Evolutionary conservation across 2,329 filamentous ascomycete genomes (phyloP), one percentile per base, ranked within the genome.

Genomic region (Purpureocillium takamizusanense): DNA sequence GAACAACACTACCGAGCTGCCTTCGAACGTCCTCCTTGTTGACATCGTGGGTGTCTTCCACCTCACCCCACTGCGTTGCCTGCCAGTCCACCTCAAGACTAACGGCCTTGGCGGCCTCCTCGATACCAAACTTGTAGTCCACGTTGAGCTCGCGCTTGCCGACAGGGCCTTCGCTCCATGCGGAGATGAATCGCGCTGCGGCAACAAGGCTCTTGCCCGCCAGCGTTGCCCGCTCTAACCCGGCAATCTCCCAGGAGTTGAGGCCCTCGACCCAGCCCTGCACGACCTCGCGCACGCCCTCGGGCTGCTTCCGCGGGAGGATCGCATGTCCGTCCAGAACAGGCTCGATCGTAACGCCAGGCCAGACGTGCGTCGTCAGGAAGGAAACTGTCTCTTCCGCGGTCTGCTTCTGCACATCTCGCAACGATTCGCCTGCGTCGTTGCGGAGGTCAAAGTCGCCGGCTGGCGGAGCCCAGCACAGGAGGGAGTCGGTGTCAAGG

Each of bases 21-120:
- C 90, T 74, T 55, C 78, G 76, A 47, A 97, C 51, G 61, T 98
- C 92, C 61, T 94, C 90, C 60, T 81, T 85, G 52, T 94, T 84
- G 1, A 98, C 92, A 67, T 98, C 92, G 63, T 98, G 92, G 21
- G 89, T 95, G 62, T 98, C 89, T 60, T 98, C 92, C 1, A 98
- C 92, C 68, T 95, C 89, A 8, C 92, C 92, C 90, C 92, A 97
- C 62, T 84, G 81, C 21, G 75, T 68, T 1, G 82, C 94, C 72
- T 98, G 92, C 82, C 87, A 95, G 46, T 78, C 72, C 13, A 95
- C 86, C 67, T 98, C 92, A 31, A 94, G 59, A 51, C 76, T 95
- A 6, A 83, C 80, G 12, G 83, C 82, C 51, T 74, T 70, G 0
- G 86, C 81, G 1, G 89, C 90, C 56, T 94, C 80, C 52, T 94